These are phyloP conservation scores for Eucalyptus urophylla DNA, from an alignment of 345 rosid species.

Conservation along the genomic window DNA sequence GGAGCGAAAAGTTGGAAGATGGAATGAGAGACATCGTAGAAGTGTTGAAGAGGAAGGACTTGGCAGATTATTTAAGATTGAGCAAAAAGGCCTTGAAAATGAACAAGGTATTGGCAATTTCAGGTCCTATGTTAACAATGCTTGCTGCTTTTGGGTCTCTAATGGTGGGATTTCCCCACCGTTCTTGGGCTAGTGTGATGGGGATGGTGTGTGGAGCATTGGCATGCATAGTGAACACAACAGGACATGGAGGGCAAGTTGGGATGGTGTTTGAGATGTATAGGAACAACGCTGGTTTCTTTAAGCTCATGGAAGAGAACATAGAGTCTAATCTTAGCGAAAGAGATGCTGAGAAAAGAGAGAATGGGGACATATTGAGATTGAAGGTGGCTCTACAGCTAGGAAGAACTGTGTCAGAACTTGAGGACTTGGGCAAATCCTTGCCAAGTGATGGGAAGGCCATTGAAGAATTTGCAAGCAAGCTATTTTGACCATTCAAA, in stretches of 20 bases:
- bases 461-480: constrained; percentile 37
- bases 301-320: constrained; percentile 23
- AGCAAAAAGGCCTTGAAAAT: constrained; percentile 15
- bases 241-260: constrained; percentile 36
- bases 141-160: constrained; percentile 28
- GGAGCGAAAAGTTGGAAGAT: constrained; percentile 21
- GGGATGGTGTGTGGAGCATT: constrained; percentile 27
- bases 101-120: constrained; percentile 25
- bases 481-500: constrained; percentile 13
- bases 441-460: neutral
- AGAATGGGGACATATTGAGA: constrained; percentile 23
- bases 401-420: constrained; percentile 39
- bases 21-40: constrained; percentile 18
- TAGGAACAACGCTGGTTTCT: constrained; percentile 33
- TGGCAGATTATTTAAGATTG: constrained; percentile 26
- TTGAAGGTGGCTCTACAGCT: constrained; percentile 26
- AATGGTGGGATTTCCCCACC: neutral
- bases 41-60: constrained; percentile 26
- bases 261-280: constrained; percentile 59
- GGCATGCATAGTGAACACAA: constrained; percentile 19
- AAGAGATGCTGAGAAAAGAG: constrained; percentile 15
- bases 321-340: constrained; percentile 21
- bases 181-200: constrained; percentile 4
- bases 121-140: constrained; percentile 33
- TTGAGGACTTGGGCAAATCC: constrained; percentile 9